Percentiles rank a stretch among this genome's conserved stretches.
These are phyloP conservation scores for Grammothele lineata DNA, from an alignment of 768 basidiomycete species.

Conservation along the genomic window DNA sequence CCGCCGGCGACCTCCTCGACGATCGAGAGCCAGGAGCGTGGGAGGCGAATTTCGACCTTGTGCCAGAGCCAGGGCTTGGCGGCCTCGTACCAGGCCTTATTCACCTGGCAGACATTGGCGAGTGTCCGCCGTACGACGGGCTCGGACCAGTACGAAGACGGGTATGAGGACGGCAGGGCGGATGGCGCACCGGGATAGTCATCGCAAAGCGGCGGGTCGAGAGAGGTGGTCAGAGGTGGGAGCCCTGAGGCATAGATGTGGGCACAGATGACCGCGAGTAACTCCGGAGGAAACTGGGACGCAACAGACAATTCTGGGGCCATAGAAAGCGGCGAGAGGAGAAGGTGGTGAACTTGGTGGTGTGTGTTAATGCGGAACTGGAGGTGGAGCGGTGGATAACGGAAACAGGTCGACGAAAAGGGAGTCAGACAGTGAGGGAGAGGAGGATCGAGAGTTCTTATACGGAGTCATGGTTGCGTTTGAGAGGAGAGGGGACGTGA, in stretches of 20 bases:
- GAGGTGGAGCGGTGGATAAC: neutral
- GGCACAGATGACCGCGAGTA: constrained; percentile 69
- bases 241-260: constrained; percentile 64
- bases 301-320: constrained; percentile 21
- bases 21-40: constrained; percentile 79
- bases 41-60: constrained; percentile 77
- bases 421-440: neutral
- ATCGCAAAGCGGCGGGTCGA: constrained; percentile 62
- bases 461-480: constrained; percentile 4
- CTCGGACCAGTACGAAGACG: constrained; percentile 68
- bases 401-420: neutral
- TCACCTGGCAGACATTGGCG: constrained; percentile 70
- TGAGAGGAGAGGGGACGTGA: constrained; percentile 5
- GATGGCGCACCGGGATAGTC: constrained; percentile 45
- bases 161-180: constrained; percentile 68
- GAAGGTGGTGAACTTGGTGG: too few relatives aligned
- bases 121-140: constrained; percentile 60
- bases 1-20: constrained; percentile 76
- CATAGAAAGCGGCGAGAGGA: constrained; percentile 1
- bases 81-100: constrained; percentile 72
- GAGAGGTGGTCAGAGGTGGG: constrained; percentile 49
- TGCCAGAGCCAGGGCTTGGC: constrained; percentile 90
- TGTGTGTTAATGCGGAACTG: neutral
- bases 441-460: neutral
- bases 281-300: constrained; percentile 61